Percentiles rank a stretch among this genome's conserved stretches.
phyloP scores from a whole-genome alignment of 768 basidiomycete species.

The Cystoderma amianthinum region DNA sequence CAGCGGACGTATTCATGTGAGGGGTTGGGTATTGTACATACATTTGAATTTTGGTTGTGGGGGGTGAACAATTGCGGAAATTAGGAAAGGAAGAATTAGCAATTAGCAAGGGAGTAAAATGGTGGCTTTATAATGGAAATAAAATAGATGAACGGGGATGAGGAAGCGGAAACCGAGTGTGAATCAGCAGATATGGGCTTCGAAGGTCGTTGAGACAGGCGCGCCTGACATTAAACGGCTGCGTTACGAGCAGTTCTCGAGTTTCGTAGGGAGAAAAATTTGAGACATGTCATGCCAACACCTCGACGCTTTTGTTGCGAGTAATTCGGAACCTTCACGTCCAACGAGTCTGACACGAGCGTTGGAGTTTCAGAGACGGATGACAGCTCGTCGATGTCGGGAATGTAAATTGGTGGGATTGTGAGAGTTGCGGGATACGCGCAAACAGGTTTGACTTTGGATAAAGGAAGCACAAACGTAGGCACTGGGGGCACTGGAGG shows the following conservation, averaged over 20 bases:
- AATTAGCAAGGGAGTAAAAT: too few species aligned
- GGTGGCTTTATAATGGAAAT: too few species aligned
- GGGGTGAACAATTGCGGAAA: too few species aligned
- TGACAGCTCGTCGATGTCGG: conserved; percentile 20
- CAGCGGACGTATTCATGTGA: too few species aligned
- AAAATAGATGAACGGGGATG: too few species aligned
- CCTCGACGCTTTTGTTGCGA: conserved; percentile 20
- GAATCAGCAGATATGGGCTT: background rate
- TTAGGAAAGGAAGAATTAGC: too few species aligned
- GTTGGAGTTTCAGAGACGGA: conserved; percentile 10
- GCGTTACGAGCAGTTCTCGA: background rate
- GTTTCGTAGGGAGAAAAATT: conserved; percentile 39
- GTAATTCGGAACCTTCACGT: conserved; percentile 6
- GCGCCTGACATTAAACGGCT: background rate
- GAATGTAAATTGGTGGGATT: conserved; percentile 21
- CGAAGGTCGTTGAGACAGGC: background rate
- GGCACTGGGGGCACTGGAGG: conserved; percentile 57
- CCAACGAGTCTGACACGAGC: conserved; percentile 6
- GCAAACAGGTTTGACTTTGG: conserved; percentile 26
- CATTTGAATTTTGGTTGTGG: too few species aligned
- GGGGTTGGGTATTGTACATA: too few species aligned
- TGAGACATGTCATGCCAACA: conserved; percentile 41
- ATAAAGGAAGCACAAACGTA: conserved; percentile 1
- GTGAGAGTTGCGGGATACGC: conserved; percentile 15
- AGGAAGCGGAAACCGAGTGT: too few species aligned